phyloP scores from a whole-genome alignment of 2,329 filamentous ascomycete species.

The Sclerotinia glacialis region DNA sequence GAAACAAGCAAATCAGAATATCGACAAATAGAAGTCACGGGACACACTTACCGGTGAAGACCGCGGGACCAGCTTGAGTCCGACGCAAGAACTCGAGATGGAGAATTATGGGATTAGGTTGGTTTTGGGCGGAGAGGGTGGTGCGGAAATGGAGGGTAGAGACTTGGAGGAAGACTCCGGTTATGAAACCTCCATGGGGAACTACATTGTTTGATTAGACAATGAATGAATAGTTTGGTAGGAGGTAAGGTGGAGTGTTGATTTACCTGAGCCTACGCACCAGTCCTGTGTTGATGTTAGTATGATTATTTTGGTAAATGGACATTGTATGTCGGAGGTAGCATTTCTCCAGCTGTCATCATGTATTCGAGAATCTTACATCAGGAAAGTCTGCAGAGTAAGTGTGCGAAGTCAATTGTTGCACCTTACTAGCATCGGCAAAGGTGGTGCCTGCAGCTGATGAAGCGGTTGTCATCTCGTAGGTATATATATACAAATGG shows the following conservation, averaged over 20 bases:
- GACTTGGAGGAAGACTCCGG: conserved; percentile 59
- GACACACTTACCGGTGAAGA: conserved; percentile 43
- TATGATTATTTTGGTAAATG: background rate
- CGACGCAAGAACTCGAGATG: conserved; percentile 65
- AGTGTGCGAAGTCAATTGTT: conserved; percentile 51
- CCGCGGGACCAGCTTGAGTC: conserved; percentile 56
- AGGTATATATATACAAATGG: background rate
- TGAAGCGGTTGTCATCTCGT: conserved; percentile 10
- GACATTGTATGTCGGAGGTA: background rate
- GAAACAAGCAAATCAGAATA: background rate
- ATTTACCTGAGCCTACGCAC: conserved; percentile 62
- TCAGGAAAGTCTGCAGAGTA: conserved; percentile 55
- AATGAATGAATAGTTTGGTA: conserved; percentile 14
- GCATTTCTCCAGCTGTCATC: background rate
- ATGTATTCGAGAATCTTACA: conserved; percentile 5
- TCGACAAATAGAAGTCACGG: background rate
- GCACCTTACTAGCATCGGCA: conserved; percentile 47
- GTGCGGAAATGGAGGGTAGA: conserved; percentile 57
- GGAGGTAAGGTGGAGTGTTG: background rate
- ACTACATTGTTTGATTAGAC: conserved; percentile 46
- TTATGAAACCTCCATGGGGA: conserved; percentile 69
- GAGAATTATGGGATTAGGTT: conserved; percentile 61
- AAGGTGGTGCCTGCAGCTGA: conserved; percentile 12
- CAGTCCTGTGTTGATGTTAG: conserved; percentile 45
- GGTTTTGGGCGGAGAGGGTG: conserved; percentile 55